phyloP scores from a whole-genome alignment of 2,329 filamentous ascomycete species.

The Trichoderma sp. region DNA sequence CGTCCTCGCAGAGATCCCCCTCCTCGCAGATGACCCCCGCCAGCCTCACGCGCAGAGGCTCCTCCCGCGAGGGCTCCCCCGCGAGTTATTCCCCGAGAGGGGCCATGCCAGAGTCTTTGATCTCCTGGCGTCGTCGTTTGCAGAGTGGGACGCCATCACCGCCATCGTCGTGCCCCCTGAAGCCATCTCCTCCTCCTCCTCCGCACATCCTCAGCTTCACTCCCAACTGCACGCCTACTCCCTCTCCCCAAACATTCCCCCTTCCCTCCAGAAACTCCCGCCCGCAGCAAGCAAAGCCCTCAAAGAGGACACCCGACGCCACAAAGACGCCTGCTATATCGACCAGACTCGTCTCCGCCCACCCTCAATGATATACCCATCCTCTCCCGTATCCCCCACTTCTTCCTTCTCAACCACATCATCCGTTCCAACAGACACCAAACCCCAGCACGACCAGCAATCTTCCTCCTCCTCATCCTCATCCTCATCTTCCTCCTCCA shows the following conservation, averaged over 20 bases:
- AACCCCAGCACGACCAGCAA: neutral
- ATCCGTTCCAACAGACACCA: neutral
- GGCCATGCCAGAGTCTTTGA: conserved; percentile 57
- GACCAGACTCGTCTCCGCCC: conserved; percentile 2
- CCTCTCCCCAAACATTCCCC: neutral
- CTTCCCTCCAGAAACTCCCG: neutral
- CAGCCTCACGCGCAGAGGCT: conserved; percentile 28
- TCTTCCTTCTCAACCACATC: neutral
- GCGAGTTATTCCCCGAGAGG: conserved; percentile 64
- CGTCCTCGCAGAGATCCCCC: conserved; percentile 67
- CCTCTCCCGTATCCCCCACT: neutral
- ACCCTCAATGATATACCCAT: neutral
- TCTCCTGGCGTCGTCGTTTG: conserved; percentile 39
- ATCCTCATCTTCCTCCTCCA: neutral
- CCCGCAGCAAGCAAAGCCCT: conserved; percentile 8
- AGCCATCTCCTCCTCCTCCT: neutral
- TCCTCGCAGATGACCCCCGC: conserved; percentile 42
- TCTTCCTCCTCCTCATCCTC: neutral
- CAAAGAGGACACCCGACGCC: conserved; percentile 12
- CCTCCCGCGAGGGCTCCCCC: conserved; percentile 60
- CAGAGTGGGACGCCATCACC: conserved; percentile 1
- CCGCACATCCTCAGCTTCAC: neutral
- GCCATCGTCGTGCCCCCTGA: neutral
- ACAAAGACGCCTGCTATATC: conserved; percentile 13
- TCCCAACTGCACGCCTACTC: neutral